Evolutionary conservation across 2,329 filamentous ascomycete species (phyloP).

Genomic region (Rhynchosporium secalis): DNA sequence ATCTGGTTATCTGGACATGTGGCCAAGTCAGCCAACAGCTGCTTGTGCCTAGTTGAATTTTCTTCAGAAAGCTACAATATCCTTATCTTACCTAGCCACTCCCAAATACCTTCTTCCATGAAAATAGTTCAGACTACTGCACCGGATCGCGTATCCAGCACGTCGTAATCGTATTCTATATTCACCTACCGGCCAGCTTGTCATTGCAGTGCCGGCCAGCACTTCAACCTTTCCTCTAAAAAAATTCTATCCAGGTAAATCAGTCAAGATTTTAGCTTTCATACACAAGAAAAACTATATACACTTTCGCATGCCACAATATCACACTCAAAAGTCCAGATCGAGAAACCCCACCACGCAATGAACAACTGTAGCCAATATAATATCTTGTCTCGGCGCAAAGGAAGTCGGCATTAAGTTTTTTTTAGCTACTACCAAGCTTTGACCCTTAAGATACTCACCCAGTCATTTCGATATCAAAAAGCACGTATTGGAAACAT

Average conservation of each 20-base stretch:
- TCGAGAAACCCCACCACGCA: neutral
- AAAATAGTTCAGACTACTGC: too few species aligned
- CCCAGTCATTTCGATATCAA: too few species aligned
- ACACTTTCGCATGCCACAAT: neutral
- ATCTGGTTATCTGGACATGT: neutral
- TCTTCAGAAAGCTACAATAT: slow-evolving; percentile 1
- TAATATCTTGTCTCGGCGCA: neutral
- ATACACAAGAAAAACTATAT: neutral
- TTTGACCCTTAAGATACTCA: too few species aligned
- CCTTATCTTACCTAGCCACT: neutral
- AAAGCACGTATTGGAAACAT: too few species aligned
- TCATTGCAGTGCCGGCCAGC: neutral
- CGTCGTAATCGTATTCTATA: neutral
- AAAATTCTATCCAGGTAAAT: neutral
- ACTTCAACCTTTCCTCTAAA: neutral
- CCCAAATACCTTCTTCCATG: neutral
- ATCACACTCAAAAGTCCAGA: neutral
- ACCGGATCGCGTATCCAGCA: neutral
- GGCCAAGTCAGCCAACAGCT: neutral
- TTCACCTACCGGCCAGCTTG: neutral
- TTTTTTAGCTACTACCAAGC: slow-evolving; percentile 11
- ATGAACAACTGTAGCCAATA: neutral
- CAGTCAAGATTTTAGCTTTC: neutral
- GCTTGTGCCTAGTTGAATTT: slow-evolving; percentile 1
- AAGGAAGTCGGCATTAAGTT: neutral